Conservation (phyloP, 208 protist genomes). For the Crithidia fasciculata region DNA sequence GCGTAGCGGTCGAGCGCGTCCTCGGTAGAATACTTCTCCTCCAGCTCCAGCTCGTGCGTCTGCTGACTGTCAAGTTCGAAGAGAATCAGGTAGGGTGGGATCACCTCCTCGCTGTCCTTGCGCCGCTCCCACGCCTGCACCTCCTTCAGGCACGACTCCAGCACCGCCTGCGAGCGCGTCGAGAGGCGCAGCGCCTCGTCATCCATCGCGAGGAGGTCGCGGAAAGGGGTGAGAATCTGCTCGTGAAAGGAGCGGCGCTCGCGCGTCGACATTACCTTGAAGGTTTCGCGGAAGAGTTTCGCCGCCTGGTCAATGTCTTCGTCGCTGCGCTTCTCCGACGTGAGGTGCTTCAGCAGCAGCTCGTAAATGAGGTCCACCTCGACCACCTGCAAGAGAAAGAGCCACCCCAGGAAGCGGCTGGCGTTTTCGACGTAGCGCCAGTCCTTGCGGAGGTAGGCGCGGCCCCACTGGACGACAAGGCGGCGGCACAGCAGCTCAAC, state of each 20-base stretch:
- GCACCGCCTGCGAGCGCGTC: slow-evolving; percentile 95
- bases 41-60: slow-evolving; percentile 94
- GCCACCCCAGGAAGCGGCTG: slow-evolving; percentile 66
- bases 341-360: slow-evolving; percentile 76
- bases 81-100: slow-evolving; percentile 87
- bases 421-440: slow-evolving; percentile 85
- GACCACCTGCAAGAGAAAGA: slow-evolving; percentile 86
- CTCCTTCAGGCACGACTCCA: slow-evolving; percentile 95
- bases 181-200: slow-evolving; percentile 94
- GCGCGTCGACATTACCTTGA: slow-evolving; percentile 68
- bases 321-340: slow-evolving; percentile 88
- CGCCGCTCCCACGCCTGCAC: slow-evolving; percentile 87
- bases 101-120: slow-evolving; percentile 77
- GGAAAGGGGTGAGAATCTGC: slow-evolving; percentile 78
- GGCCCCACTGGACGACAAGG: slow-evolving; percentile 91
- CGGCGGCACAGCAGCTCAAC: slow-evolving; percentile 95
- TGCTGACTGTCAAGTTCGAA: slow-evolving; percentile 96
- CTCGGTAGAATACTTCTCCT: slow-evolving; percentile 90
- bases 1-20: slow-evolving; percentile 93
- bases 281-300: slow-evolving; percentile 74
- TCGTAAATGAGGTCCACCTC: slow-evolving; percentile 80
- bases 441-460: slow-evolving; percentile 90
- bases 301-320: slow-evolving; percentile 95
- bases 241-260: slow-evolving; percentile 67
- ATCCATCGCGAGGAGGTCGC: slow-evolving; percentile 85